Evolutionary conservation across 257 asterid species (phyloP), one percentile per base, ranked within the genome.

Genomic region (Petrea volubilis): DNA sequence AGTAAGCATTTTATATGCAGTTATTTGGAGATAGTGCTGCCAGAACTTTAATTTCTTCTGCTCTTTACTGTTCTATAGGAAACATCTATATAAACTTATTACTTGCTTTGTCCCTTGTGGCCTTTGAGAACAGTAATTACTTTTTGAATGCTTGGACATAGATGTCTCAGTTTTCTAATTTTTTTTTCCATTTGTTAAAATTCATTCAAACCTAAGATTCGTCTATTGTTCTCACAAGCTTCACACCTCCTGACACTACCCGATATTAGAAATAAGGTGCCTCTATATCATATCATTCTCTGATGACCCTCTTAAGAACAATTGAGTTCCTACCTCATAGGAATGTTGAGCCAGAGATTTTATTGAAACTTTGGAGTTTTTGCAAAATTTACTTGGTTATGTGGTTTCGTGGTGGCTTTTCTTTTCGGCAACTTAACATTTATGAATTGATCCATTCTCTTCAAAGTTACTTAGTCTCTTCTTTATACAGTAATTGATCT

Each of bases 1-100:
- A 82, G 98, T 92, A 81, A 88, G 87, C 69, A 18, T 67, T 44
- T 58, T 52, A 28, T 64, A 15, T 67, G 49, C 74, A 60, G 65
- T 61, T 51, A 23, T 14, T 28, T 41, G 43, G 56, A 14, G 60
- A 69, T 68, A 25, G 63, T 68, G 60, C 65, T 68, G 46, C 78
- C 46, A 50, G 64, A 29, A 58, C 34, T 50, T 67, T 56, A 62
- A 25, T 68, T 41, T 20, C 71, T 43, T 50, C 60, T 71, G 44
- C 57, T 40, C 43, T 36, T 56, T 40, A 28, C 25, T 56, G 27
- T 65, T 62, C 21, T 52, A 60, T 71, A 34, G 49, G 33, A 25
- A n/a, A 29, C 46, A 41, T 58, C 20, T 29, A 24, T 52, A 64
- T 21, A n/a, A n/a, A 53, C 44, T 59, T 27, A 29, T 28, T 70